Evolutionary conservation across 495 filamentous ascomycete species (phyloP).

Genomic region (Trichoderma parareesei): DNA sequence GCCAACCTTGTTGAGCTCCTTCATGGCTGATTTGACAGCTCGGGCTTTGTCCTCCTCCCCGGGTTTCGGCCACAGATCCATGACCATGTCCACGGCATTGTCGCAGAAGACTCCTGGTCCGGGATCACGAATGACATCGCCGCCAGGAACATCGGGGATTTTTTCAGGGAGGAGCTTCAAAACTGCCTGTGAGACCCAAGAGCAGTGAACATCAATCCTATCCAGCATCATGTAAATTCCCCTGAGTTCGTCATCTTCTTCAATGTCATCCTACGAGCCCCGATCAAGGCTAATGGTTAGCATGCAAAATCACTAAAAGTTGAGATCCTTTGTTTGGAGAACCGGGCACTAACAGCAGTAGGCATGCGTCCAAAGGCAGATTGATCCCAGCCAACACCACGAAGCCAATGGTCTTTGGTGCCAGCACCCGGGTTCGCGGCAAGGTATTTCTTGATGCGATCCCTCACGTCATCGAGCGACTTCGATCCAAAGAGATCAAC

Average conservation of each 20-base stretch:
- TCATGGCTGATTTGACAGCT: conserved; percentile 48
- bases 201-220: conserved; percentile 57
- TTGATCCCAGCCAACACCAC: conserved; percentile 62
- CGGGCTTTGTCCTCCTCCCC: conserved; percentile 34
- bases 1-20: conserved; percentile 48
- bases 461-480: conserved; percentile 41
- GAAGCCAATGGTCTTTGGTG: conserved; percentile 44
- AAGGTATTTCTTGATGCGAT: conserved; percentile 39
- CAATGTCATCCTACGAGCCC: conserved; percentile 36
- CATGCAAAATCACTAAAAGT: neutral
- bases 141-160: conserved; percentile 47
- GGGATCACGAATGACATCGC: conserved; percentile 46
- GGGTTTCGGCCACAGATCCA: conserved; percentile 45
- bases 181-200: conserved; percentile 53
- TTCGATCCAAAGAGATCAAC: conserved; percentile 49
- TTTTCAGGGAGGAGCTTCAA: conserved; percentile 44
- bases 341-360: conserved; percentile 41
- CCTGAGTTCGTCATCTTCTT: conserved; percentile 38
- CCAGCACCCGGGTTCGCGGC: conserved; percentile 30
- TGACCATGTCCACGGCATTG: conserved; percentile 56
- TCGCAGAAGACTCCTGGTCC: conserved; percentile 62
- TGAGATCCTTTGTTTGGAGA: neutral
- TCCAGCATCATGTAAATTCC: conserved; percentile 58
- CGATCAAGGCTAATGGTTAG: conserved; percentile 7
- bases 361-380: conserved; percentile 52